Conservation (phyloP, 108 stramenopile genomes). For the Mediolabrus comicus region DNA sequence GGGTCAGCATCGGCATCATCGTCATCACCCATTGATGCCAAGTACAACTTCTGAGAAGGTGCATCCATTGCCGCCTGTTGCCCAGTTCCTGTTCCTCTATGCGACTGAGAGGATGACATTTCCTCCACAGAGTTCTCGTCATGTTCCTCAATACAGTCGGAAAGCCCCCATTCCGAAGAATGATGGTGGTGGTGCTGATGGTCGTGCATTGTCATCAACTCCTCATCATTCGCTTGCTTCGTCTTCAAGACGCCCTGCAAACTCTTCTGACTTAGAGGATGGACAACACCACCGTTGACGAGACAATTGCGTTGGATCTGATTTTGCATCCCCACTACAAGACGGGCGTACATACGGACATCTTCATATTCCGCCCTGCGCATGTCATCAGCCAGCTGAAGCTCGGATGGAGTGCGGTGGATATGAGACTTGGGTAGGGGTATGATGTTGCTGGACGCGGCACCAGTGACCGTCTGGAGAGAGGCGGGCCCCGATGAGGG, state of each 20-base stretch:
- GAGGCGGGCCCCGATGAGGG: background rate
- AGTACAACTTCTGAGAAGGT: background rate
- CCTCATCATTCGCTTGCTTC: conserved; percentile 14
- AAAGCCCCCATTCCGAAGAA: background rate
- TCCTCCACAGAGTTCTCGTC: background rate
- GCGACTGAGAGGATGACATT: background rate
- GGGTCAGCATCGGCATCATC: background rate
- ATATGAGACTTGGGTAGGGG: conserved; percentile 21
- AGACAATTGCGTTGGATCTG: conserved; percentile 3
- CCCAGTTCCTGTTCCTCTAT: background rate
- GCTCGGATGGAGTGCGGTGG: conserved; percentile 10
- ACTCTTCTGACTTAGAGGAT: conserved; percentile 11
- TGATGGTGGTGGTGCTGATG: background rate
- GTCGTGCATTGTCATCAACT: conserved; percentile 4
- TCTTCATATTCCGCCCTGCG: conserved; percentile 16
- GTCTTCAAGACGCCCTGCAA: conserved; percentile 8
- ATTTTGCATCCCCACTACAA: conserved; percentile 4
- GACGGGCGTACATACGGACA: conserved; percentile 11
- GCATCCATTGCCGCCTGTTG: background rate
- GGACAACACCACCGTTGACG: background rate
- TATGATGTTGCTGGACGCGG: conserved; percentile 6
- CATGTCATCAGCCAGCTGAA: conserved; percentile 5
- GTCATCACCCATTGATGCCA: background rate
- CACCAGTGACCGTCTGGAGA: background rate
- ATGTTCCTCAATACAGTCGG: background rate